These are phyloP conservation scores for Colletotrichum coccodes DNA, from an alignment of 2,329 filamentous ascomycete species.

Conservation along the genomic window DNA sequence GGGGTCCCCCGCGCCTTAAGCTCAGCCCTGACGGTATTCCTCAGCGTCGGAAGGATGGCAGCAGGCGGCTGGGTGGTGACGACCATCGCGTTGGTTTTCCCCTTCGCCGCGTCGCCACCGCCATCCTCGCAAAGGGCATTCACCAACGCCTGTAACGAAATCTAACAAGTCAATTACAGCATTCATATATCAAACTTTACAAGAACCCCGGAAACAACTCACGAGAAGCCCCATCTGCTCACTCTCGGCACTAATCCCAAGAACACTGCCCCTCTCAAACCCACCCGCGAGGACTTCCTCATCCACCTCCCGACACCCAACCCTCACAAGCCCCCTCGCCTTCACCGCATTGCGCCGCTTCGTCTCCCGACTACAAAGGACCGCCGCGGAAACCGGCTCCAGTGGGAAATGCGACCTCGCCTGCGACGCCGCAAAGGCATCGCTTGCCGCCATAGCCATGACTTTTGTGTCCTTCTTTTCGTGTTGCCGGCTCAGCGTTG, in stretches of 20 bases:
- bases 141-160: constrained; percentile 61
- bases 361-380: constrained; percentile 52
- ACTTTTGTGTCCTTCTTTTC: neutral
- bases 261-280: constrained; percentile 60
- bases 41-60: constrained; percentile 52
- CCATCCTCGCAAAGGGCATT: constrained; percentile 45
- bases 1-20: constrained; percentile 36
- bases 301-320: constrained; percentile 62
- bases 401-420: constrained; percentile 56
- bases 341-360: constrained; percentile 44
- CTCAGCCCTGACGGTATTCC: constrained; percentile 51
- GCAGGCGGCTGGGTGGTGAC: constrained; percentile 59
- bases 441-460: neutral
- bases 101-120: neutral
- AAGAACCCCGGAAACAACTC: constrained; percentile 52
- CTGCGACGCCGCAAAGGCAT: constrained; percentile 43
- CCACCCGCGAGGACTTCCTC: constrained; percentile 56
- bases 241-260: constrained; percentile 65
- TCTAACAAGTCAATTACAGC: constrained; percentile 38
- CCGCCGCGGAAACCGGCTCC: constrained; percentile 56
- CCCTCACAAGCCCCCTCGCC: constrained; percentile 44
- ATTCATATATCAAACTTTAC: constrained; percentile 45
- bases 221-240: constrained; percentile 60
- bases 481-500: neutral
- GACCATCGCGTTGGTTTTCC: constrained; percentile 48